These are phyloP conservation scores for Neurospora sp. DNA, from an alignment of 495 filamentous ascomycete species.

Conservation along the genomic window DNA sequence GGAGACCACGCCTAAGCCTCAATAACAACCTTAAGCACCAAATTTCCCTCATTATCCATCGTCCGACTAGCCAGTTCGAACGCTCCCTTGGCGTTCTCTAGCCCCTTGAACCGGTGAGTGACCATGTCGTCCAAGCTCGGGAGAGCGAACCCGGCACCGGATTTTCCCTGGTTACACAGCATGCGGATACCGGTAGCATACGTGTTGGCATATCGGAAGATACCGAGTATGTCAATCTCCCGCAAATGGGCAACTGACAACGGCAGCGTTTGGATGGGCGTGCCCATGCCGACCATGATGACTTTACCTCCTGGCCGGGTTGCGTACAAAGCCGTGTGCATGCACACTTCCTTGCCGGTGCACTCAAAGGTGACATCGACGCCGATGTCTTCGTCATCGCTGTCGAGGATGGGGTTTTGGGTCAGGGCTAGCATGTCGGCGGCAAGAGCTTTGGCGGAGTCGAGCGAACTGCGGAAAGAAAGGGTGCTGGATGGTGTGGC, in stretches of 20 bases:
- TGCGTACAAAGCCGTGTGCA: slow-evolving; percentile 79
- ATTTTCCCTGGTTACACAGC: slow-evolving; percentile 48
- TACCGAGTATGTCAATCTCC: slow-evolving; percentile 86
- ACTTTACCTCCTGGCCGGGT: slow-evolving; percentile 70
- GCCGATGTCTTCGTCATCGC: slow-evolving; percentile 46
- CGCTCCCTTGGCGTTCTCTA: slow-evolving; percentile 54
- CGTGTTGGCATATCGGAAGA: slow-evolving; percentile 83
- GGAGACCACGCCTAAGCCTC: slow-evolving; percentile 30
- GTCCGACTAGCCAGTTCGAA: slow-evolving; percentile 76
- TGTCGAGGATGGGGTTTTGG: slow-evolving; percentile 13
- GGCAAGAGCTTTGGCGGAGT: slow-evolving; percentile 50
- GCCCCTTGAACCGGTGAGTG: slow-evolving; percentile 64
- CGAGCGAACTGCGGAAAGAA: slow-evolving; percentile 35
- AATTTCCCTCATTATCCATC: slow-evolving; percentile 61
- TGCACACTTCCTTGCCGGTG: slow-evolving; percentile 77
- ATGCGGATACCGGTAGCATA: slow-evolving; percentile 69
- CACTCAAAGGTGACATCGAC: slow-evolving; percentile 82
- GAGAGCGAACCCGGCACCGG: slow-evolving; percentile 38
- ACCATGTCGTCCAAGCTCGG: slow-evolving; percentile 57
- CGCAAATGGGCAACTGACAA: slow-evolving; percentile 75
- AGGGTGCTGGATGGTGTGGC: slow-evolving; percentile 35
- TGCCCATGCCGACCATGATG: slow-evolving; percentile 91
- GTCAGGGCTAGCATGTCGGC: slow-evolving; percentile 41
- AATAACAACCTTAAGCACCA: slow-evolving; percentile 83
- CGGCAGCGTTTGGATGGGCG: slow-evolving; percentile 75